These are phyloP conservation scores for Schoenoplectus tabernaemontani DNA, from an alignment of 202 grass and related monocot species.

Conservation along the genomic window DNA sequence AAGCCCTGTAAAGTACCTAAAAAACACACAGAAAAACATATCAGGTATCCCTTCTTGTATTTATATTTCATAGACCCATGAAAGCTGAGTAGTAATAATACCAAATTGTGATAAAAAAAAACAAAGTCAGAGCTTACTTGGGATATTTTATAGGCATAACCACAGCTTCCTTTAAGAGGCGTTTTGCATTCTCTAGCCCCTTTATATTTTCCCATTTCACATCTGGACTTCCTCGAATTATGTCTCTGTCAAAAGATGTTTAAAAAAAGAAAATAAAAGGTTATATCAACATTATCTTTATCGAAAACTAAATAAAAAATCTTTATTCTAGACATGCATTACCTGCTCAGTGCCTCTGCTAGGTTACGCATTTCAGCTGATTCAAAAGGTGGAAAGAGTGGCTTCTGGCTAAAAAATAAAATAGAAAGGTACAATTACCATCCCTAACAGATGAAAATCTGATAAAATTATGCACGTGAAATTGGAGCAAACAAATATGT, in stretches of 20 bases:
- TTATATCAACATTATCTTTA: neutral
- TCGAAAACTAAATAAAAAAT: neutral
- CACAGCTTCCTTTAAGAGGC: slow-evolving; percentile 87
- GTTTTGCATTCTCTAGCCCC: slow-evolving; percentile 84
- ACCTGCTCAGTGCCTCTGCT: slow-evolving; percentile 77
- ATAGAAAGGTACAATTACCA: slow-evolving; percentile 22
- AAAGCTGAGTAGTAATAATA: neutral
- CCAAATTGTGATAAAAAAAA: slow-evolving; percentile 6
- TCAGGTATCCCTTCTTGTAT: neutral
- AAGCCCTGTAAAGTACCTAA: slow-evolving; percentile 90
- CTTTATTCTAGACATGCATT: slow-evolving; percentile 15
- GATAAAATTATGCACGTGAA: slow-evolving; percentile 6
- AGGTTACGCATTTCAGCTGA: slow-evolving; percentile 81
- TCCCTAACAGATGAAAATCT: neutral
- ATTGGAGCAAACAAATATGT: slow-evolving; percentile 3
- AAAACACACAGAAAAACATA: slow-evolving; percentile 18
- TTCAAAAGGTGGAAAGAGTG: slow-evolving; percentile 78
- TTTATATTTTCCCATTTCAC: slow-evolving; percentile 98
- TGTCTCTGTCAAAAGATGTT: slow-evolving; percentile 48
- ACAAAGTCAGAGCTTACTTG: slow-evolving; percentile 54
- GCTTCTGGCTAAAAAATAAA: slow-evolving; percentile 53
- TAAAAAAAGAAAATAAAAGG: neutral
- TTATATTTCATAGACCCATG: neutral
- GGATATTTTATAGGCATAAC: slow-evolving; percentile 99
- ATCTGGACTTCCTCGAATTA: slow-evolving; percentile 86